phyloP scores from a whole-genome alignment of 108 stramenopile species.

The Mediolabrus comicus region DNA sequence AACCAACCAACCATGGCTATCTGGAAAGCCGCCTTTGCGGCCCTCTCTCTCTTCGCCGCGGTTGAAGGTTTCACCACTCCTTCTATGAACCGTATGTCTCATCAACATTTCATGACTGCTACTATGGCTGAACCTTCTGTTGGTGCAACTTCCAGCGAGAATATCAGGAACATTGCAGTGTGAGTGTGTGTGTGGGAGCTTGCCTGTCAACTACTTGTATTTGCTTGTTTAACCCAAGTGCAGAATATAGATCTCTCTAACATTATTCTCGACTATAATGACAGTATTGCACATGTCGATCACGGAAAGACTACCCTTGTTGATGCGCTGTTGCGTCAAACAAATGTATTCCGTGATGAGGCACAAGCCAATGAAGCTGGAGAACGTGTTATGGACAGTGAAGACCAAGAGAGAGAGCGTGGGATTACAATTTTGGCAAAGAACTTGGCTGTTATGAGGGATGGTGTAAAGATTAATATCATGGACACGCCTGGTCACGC shows the following conservation, averaged over 20 bases:
- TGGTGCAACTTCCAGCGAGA: neutral
- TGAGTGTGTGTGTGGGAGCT: neutral
- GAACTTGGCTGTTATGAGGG: constrained; percentile 92
- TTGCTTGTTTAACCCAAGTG: no score
- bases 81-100: neutral
- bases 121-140: neutral
- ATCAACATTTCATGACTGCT: neutral
- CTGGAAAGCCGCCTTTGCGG: constrained; percentile 8
- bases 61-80: constrained; percentile 1
- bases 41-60: neutral
- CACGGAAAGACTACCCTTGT: constrained; percentile 98
- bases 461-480: constrained; percentile 94
- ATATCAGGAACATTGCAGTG: constrained; percentile 2
- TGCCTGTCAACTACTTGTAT: no score
- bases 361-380: constrained; percentile 88
- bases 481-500: constrained; percentile 99
- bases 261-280: no score
- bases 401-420: constrained; percentile 97
- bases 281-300: constrained; percentile 94
- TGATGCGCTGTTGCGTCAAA: constrained; percentile 92
- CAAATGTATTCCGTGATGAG: constrained; percentile 92
- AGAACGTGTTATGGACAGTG: constrained; percentile 95
- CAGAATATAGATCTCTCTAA: no score
- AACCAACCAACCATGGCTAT: neutral
- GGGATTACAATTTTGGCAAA: constrained; percentile 99